Conservation (phyloP, 805 yeast species). For the Kuraishia capsulata region DNA sequence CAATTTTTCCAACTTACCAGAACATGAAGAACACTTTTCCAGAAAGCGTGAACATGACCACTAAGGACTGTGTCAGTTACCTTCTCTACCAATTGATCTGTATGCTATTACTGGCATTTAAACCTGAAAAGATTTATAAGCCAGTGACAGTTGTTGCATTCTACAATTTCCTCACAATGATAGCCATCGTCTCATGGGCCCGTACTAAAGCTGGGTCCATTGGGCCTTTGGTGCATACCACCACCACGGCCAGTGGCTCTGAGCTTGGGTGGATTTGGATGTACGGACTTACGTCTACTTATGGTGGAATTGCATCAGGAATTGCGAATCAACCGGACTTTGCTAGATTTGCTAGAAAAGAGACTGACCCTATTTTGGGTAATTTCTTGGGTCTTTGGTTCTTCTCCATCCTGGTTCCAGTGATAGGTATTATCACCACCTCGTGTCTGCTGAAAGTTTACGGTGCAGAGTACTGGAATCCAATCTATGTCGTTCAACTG, state of each 20-base stretch:
- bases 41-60: constrained; percentile 25
- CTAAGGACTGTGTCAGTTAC: constrained; percentile 32
- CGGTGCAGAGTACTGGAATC: constrained; percentile 31
- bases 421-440: constrained; percentile 35
- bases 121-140: constrained; percentile 29
- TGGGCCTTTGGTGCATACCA: background rate
- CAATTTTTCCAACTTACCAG: constrained; percentile 27
- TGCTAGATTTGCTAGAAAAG: constrained; percentile 18
- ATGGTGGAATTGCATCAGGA: constrained; percentile 29
- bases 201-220: constrained; percentile 2
- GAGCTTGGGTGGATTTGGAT: constrained; percentile 31
- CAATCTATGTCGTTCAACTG: constrained; percentile 27
- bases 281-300: constrained; percentile 27
- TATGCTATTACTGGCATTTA: constrained; percentile 28
- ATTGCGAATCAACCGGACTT: constrained; percentile 27
- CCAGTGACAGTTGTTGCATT: background rate
- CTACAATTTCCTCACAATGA: background rate
- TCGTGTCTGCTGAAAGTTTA: constrained; percentile 25
- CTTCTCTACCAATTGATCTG: constrained; percentile 34
- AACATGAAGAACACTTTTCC: constrained; percentile 29
- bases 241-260: constrained; percentile 1
- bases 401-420: constrained; percentile 31
- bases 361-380: constrained; percentile 15
- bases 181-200: background rate
- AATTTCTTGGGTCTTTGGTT: constrained; percentile 11